Evolutionary conservation across 2,329 filamentous ascomycete genomes (phyloP).

Genomic region (Trichoderma arundinaceum): DNA sequence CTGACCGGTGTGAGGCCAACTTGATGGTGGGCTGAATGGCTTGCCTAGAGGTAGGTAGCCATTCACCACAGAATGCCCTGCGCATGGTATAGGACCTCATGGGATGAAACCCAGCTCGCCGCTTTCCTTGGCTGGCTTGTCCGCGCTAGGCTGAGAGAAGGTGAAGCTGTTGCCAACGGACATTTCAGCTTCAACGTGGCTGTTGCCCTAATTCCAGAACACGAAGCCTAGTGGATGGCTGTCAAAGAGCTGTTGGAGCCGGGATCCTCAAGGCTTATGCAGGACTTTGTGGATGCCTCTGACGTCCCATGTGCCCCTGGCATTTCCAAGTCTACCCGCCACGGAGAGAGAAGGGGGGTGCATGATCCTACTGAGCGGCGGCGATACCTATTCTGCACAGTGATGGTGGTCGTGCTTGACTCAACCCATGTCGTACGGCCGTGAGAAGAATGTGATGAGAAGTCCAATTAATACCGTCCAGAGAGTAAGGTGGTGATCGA

Average conservation of each 20-base stretch:
- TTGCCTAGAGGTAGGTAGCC: slow-evolving; percentile 23
- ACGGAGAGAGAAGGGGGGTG: background rate
- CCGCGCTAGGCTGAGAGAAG: slow-evolving; percentile 14
- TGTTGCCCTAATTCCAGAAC: slow-evolving; percentile 7
- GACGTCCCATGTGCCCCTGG: slow-evolving; percentile 18
- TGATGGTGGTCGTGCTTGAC: background rate
- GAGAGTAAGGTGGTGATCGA: background rate
- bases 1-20: slow-evolving; percentile 14
- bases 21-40: slow-evolving; percentile 16
- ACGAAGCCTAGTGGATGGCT: slow-evolving; percentile 16
- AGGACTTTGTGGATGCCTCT: slow-evolving; percentile 23
- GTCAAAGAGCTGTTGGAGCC: slow-evolving; percentile 6
- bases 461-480: background rate
- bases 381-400: slow-evolving; percentile 2
- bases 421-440: background rate
- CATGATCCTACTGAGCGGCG: slow-evolving; percentile 8
- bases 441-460: background rate
- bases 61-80: slow-evolving; percentile 6
- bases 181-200: slow-evolving; percentile 19
- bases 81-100: background rate
- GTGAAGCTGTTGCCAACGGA: slow-evolving; percentile 6
- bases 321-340: slow-evolving; percentile 1
- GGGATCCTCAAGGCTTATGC: slow-evolving; percentile 25
- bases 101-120: background rate
- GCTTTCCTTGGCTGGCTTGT: background rate